Evolutionary conservation across 2,329 filamentous ascomycete genomes (phyloP).

Genomic region (Cephalotrichum gorgonifer): DNA sequence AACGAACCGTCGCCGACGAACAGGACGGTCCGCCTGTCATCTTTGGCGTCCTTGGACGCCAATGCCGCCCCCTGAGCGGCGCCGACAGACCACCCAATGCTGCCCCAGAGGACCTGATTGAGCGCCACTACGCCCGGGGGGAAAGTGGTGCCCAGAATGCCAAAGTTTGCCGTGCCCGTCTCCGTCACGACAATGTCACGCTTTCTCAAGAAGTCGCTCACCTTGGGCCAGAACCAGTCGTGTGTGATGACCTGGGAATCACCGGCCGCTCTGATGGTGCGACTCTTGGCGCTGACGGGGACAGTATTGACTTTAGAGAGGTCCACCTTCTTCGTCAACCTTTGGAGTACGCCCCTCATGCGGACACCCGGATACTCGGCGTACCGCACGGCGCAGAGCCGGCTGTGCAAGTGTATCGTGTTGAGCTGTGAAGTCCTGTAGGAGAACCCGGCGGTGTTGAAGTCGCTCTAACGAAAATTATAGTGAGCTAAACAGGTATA

Average conservation of each 20-base stretch:
- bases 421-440: constrained; percentile 68
- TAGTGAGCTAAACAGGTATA: too few relatives aligned
- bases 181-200: constrained; percentile 76
- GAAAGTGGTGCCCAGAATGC: constrained; percentile 77
- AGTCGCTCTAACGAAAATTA: constrained; percentile 49
- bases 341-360: constrained; percentile 69
- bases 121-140: constrained; percentile 68
- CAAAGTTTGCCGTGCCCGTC: constrained; percentile 81
- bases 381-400: constrained; percentile 62
- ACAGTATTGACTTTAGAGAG: constrained; percentile 39
- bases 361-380: constrained; percentile 68
- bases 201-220: constrained; percentile 61
- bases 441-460: constrained; percentile 75
- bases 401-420: constrained; percentile 73
- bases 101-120: constrained; percentile 67
- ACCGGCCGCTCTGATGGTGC: not conserved
- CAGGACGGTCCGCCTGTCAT: constrained; percentile 59
- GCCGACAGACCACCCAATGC: constrained; percentile 51
- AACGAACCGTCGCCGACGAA: constrained; percentile 87
- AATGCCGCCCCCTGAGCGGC: constrained; percentile 58
- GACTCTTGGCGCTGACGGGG: constrained; percentile 11
- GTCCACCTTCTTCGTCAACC: constrained; percentile 52
- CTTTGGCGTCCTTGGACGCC: constrained; percentile 53
- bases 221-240: constrained; percentile 65
- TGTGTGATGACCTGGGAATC: constrained; percentile 45